Evolutionary conservation across 805 yeast species (phyloP).

Genomic region (Saccharomyces cerevisiae): DNA sequence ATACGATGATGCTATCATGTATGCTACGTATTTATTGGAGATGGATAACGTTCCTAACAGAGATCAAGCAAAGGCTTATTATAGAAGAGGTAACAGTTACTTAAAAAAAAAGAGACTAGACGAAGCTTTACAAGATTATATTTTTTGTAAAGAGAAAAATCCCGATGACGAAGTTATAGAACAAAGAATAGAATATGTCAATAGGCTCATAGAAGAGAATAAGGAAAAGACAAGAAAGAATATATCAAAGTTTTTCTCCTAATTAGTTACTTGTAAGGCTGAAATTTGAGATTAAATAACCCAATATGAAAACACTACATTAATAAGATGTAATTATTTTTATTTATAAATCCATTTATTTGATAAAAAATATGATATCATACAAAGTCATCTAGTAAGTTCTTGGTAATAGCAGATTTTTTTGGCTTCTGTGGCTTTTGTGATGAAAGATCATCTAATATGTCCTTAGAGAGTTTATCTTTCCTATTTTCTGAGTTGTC

Average conservation of each 20-base stretch:
- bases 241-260: constrained; percentile 55
- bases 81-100: constrained; percentile 45
- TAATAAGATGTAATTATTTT: background rate
- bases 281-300: background rate
- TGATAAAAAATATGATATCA: constrained; percentile 6
- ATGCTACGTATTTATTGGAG: constrained; percentile 50
- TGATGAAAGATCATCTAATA: constrained; percentile 2
- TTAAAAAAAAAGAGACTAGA: constrained; percentile 38
- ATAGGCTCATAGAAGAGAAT: constrained; percentile 33
- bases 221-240: constrained; percentile 46
- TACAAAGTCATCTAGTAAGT: constrained; percentile 30
- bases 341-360: background rate
- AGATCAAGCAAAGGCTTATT: constrained; percentile 52
- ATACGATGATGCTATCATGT: constrained; percentile 44
- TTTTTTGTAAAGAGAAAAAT: constrained; percentile 36
- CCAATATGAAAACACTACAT: background rate
- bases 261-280: background rate
- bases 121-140: constrained; percentile 42
- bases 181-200: constrained; percentile 37
- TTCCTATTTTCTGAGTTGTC: background rate
- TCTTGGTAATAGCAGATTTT: constrained; percentile 16
- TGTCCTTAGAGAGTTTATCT: constrained; percentile 1
- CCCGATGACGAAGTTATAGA: constrained; percentile 45
- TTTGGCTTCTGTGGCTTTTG: constrained; percentile 1
- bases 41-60: constrained; percentile 30